Base-by-base conservation (phyloP, 768 basidiomycete genomes). In the Suillus placidus region DNA sequence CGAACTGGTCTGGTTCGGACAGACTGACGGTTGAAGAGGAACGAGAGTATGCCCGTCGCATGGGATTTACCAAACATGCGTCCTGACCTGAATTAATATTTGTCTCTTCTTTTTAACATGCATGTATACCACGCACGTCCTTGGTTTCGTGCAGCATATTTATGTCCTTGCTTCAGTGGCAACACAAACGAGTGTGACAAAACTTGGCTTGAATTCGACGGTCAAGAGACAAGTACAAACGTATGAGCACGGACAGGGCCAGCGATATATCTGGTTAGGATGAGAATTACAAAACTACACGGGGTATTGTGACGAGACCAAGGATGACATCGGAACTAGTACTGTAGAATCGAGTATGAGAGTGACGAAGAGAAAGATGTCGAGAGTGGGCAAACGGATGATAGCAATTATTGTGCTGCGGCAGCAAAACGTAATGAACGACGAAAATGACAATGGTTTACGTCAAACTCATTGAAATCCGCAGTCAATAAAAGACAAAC, bases 1-100 rank as follows among this genome's bases (percentile, higher is more conserved):
- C 97, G 40, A 97, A 97, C 75, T 99, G 97, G 97, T 85, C 88
- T 7, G 94, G 94, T n/a, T 79, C 90, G n/a, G 97, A 98, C 79
- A 83, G 88, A 32, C 79, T 99, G 71, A 96, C 94, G 18, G 76
- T 82, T 30, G 88, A 91, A 68, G 97, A 98, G 78, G 89, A 96
- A 78, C 80, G 83, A 65, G 92, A 94, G 68, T 99, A 98, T 75
- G 94, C 90, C 6, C 84, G 85, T 71, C 83, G 92, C 64, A 99
- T 99, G 97, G 95, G 96, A 8, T 98, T 87, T 77, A 84, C 80
- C 75, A 67, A 66, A 26, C 62, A 30, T 14, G 45, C 61, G 34
- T 71, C 70, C 60, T 78, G 66, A 64, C 71, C 20, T 37, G 37
- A 63, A 73, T 58, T 66, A 67, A 45, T 49, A 54, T 35, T 47